A percentile compares a stretch with the other conserved stretches of the same genome.
These are phyloP conservation scores for Scleroderma citrinum DNA, from an alignment of 768 basidiomycete genomes.

Conservation along the genomic window DNA sequence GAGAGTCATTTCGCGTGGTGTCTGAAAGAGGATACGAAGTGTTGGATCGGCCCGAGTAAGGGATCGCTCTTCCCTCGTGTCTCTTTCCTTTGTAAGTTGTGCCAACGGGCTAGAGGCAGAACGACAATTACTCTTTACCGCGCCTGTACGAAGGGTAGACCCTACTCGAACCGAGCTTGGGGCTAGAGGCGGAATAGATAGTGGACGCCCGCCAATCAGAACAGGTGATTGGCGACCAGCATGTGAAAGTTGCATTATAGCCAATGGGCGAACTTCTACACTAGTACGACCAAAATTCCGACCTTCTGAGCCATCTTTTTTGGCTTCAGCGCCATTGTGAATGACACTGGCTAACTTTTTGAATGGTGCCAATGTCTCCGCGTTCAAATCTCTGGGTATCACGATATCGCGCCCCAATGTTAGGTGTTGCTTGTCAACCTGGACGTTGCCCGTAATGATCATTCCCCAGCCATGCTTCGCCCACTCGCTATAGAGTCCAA, in stretches of 20 bases:
- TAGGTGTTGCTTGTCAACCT: slow-evolving; percentile 58
- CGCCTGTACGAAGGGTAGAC: slow-evolving; percentile 2
- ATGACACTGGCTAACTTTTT: slow-evolving; percentile 44
- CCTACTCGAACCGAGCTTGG: slow-evolving; percentile 61
- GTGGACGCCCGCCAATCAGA: slow-evolving; percentile 59
- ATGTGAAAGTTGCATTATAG: slow-evolving; percentile 83
- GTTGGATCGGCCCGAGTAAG: slow-evolving; percentile 18
- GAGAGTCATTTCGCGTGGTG: slow-evolving; percentile 52
- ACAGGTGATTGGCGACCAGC: slow-evolving; percentile 77
- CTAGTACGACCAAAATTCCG: neutral
- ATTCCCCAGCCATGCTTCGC: slow-evolving; percentile 78
- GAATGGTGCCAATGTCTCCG: slow-evolving; percentile 46
- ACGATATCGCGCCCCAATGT: slow-evolving; percentile 67
- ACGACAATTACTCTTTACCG: too few species aligned
- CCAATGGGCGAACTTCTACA: slow-evolving; percentile 29
- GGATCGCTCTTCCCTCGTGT: slow-evolving; percentile 1
- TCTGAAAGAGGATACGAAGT: slow-evolving; percentile 51
- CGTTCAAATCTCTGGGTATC: slow-evolving; percentile 41
- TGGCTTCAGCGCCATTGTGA: slow-evolving; percentile 27
- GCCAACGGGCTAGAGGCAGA: neutral
- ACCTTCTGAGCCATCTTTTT: too few species aligned
- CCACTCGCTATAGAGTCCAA: slow-evolving; percentile 70
- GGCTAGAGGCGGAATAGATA: slow-evolving; percentile 57
- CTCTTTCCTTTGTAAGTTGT: neutral
- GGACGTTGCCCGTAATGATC: slow-evolving; percentile 82